Base-by-base conservation (phyloP, 2,329 filamentous ascomycete species). In the Monosporascus ibericus region DNA sequence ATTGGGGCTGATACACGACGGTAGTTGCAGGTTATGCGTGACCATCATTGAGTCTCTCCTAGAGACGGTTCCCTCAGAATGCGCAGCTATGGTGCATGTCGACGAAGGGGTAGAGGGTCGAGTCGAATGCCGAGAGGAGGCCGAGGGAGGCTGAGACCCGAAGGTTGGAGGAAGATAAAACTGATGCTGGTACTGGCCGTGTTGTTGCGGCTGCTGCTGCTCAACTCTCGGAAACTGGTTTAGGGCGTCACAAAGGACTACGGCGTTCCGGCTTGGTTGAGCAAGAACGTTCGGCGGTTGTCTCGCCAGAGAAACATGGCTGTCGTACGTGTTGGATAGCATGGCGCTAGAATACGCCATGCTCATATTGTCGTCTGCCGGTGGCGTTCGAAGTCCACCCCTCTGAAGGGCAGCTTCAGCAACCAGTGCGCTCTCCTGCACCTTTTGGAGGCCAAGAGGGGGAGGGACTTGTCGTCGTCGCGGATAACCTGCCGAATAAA, bases 1-100 rank as follows among this genome's bases (percentile, higher is more conserved):
- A 60, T 79, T 84, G 36, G 84, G 77, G 63, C 86, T 90, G 65
- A 95, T 90, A 38, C 88, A 86, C 44, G 77, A 74, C 6, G 90
- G 90, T 40, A 95, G 85, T 62, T 87, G 83, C 38, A 92, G 75
- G 63, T 79, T 83, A 64, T 83, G 80, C 55, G 72, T 74, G 2
- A 80, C 76, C 66, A 83, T 72, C 27, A 70, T 72, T 5, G 73
- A 70, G 38, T 75, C 72, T 50, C 68, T 68, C 24, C 64, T 64
- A 6, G 71, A 67, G 3, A 68, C 58, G 14, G 65, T 65, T 11
- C 61, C 56, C n/a, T 71, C 65, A 6, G 66, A 58, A 49, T 64
- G 59, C 20, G 57, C 60, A 54, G 63, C 54, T 44, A 63, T 49
- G 49, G 58, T 58, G 6, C 63, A 58, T 30, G 65, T 64, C 9